phyloP scores from a whole-genome alignment of 2,329 filamentous ascomycete species.

The Raffaelea ambrosiae region DNA sequence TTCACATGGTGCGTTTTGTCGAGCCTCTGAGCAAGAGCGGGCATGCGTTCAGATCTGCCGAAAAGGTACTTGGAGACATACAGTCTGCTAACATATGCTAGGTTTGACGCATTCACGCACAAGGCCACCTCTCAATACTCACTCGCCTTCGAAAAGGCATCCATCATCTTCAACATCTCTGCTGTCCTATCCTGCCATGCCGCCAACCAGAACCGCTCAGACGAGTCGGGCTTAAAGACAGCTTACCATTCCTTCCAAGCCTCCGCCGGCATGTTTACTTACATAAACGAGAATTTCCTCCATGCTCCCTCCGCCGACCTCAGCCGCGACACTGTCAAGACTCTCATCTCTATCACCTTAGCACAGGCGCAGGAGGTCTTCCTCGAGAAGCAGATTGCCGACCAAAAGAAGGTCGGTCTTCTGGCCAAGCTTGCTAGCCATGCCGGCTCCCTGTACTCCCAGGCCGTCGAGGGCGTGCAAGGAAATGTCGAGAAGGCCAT shows the following conservation, averaged over 20 bases:
- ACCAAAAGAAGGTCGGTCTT: slow-evolving; percentile 86
- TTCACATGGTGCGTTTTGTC: slow-evolving; percentile 73
- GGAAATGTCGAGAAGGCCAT: slow-evolving; percentile 86
- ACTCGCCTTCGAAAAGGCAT: slow-evolving; percentile 94
- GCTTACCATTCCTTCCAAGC: slow-evolving; percentile 98
- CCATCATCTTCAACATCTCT: slow-evolving; percentile 99
- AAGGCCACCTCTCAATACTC: slow-evolving; percentile 97
- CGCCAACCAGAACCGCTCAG: slow-evolving; percentile 81
- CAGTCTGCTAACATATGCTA: slow-evolving; percentile 24
- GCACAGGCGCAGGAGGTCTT: slow-evolving; percentile 97
- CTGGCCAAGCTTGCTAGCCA: slow-evolving; percentile 91
- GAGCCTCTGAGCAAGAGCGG: not conserved
- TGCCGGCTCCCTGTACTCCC: slow-evolving; percentile 76
- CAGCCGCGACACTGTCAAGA: slow-evolving; percentile 92
- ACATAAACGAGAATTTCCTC: slow-evolving; percentile 99
- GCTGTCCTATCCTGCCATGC: slow-evolving; percentile 95
- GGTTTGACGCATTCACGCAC: slow-evolving; percentile 99
- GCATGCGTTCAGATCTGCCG: no score
- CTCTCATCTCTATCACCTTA: slow-evolving; percentile 83
- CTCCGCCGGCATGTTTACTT: slow-evolving; percentile 98
- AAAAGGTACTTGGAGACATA: not conserved
- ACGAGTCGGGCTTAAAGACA: slow-evolving; percentile 89
- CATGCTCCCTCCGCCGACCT: slow-evolving; percentile 95
- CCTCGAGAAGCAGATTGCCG: slow-evolving; percentile 87
- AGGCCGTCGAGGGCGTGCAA: slow-evolving; percentile 82